phyloP scores from a whole-genome alignment of 116 monocot genomes.

The Dioscorea cayenensis region DNA sequence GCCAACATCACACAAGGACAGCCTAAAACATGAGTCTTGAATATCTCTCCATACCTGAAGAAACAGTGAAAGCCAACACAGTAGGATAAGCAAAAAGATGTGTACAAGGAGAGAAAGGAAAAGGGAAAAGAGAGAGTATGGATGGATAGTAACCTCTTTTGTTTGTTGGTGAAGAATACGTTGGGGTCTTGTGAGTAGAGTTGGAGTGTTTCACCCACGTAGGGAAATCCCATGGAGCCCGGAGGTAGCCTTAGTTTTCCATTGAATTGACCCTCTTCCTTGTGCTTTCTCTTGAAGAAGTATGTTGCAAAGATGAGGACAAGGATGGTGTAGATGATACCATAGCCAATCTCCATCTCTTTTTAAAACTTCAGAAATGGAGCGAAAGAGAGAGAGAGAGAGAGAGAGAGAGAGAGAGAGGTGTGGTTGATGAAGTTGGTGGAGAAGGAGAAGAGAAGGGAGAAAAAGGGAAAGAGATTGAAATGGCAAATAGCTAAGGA shows the following conservation, averaged over 20 bases:
- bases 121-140: too few relatives aligned
- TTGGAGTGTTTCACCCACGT: constrained; percentile 74
- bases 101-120: not conserved
- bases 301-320: constrained; percentile 7
- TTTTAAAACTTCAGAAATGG: not conserved
- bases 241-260: constrained; percentile 36
- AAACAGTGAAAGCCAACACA: not conserved
- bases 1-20: constrained; percentile 89
- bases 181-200: constrained; percentile 77
- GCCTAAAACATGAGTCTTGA: constrained; percentile 76
- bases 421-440: not conserved
- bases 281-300: constrained; percentile 2
- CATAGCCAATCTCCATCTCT: not conserved
- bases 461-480: not conserved
- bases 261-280: not conserved
- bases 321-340: not conserved
- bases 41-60: constrained; percentile 70
- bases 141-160: constrained; percentile 33
- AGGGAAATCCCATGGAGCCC: constrained; percentile 77
- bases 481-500: too few relatives aligned
- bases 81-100: not conserved
- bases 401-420: not conserved
- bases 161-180: constrained; percentile 44
- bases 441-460: too few relatives aligned
- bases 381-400: not conserved